phyloP scores from a whole-genome alignment of 2,329 filamentous ascomycete genomes.

The Lachnellula hyalina region DNA sequence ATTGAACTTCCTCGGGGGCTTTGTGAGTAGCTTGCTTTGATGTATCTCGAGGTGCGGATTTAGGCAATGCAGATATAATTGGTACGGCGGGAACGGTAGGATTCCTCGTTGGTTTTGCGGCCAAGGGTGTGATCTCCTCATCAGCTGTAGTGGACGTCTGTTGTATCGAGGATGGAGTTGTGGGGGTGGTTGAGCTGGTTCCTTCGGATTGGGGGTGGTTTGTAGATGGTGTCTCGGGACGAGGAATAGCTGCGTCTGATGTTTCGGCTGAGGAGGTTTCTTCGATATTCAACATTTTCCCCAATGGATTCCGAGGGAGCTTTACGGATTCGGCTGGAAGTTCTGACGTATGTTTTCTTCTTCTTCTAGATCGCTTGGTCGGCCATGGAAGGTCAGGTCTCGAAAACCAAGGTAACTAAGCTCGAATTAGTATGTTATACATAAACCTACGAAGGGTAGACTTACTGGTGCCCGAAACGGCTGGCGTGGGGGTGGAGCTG shows the following conservation, averaged over 20 bases:
- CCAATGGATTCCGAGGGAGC: conserved; percentile 17
- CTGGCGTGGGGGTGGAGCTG: conserved; percentile 17
- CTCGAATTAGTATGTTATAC: conserved; percentile 24
- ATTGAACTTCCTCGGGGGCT: conserved; percentile 6
- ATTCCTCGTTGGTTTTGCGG: conserved; percentile 29
- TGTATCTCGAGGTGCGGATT: conserved; percentile 36
- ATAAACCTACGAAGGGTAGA: conserved; percentile 1
- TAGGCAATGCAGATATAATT: conserved; percentile 39
- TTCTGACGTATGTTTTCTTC: conserved; percentile 35
- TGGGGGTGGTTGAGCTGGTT: conserved; percentile 42
- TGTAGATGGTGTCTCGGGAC: conserved; percentile 43
- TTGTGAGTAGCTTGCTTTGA: conserved; percentile 15
- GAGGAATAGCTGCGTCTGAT: conserved; percentile 36
- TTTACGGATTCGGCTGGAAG: conserved; percentile 22
- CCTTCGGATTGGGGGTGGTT: conserved; percentile 36
- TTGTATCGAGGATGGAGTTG: conserved; percentile 47
- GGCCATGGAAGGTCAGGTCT: conserved; percentile 48
- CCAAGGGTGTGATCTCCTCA: conserved; percentile 24
- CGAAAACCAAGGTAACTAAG: conserved; percentile 54
- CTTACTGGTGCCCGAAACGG: conserved; percentile 49
- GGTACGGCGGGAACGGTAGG: conserved; percentile 40
- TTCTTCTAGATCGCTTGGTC: conserved; percentile 35
- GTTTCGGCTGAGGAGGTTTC: conserved; percentile 8
- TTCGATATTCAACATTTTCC: conserved; percentile 5
- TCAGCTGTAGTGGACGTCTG: conserved; percentile 11